Base-by-base conservation (phyloP, 1,139 yeast species). In the Suhomyces chickasaworum region DNA sequence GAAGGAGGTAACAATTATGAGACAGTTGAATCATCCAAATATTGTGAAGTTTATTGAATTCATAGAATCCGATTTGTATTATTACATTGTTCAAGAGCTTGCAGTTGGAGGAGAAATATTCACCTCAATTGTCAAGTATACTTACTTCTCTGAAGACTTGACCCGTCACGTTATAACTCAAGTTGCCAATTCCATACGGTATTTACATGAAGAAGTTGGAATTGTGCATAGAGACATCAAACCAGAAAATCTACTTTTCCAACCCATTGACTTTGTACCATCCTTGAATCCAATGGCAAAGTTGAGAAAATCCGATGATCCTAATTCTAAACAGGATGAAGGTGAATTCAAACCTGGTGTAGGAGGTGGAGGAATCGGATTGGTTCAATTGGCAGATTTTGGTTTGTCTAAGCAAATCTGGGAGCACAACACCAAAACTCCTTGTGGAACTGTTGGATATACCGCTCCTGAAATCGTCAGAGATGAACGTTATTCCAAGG, bases 361-460 rank as follows among this genome's bases (percentile, higher is more conserved):
- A 23, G 84, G 83, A 9, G 80, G 80, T 33, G 83, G 81, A 3
- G 71, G 76, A 16, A 75, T 79, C 48, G 84, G 84, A 0, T 45
- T 61, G 10, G 83, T 79, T 15, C 77, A 79, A 56, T 61, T 79
- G 47, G 83, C 83, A 1, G 84, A 80, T 59, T 80, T 80, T 56
- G 85, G 85, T 2, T 66, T 80, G 38, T 77, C 82, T 6, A 80
- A 81, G 53, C 80, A 78, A 50, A 69, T 80, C 39, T 78, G 81
- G 78, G 79, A 78, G 53, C 75, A 71, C 53, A 78, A 78, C 56
- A 81, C 85, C 38, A 79, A 78, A 56, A 80, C 85, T 3, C 85
- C 85, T 2, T 80, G 84, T 61, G 85, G 85, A 25, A 80, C 85
- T 7, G 83, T 80, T 21, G 85, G 85, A 7, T 80, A 80, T 54